Evolutionary conservation across 768 basidiomycete species (phyloP).

Genomic region (Mycena latifolia): DNA sequence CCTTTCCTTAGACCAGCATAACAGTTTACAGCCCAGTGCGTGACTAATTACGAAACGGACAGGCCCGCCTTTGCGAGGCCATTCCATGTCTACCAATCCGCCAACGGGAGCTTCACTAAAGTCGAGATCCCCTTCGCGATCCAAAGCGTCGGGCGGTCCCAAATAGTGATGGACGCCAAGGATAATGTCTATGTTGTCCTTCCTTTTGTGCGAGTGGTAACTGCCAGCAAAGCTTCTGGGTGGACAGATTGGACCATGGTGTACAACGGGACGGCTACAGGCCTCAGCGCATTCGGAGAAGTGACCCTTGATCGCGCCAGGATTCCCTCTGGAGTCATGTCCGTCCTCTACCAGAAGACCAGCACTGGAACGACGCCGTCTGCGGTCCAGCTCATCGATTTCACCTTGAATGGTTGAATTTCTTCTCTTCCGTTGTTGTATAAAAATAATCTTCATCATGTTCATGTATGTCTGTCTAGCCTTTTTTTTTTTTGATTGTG

Average conservation of each 20-base stretch:
- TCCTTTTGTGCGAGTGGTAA: slow-evolving; percentile 57
- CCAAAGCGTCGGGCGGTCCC: slow-evolving; percentile 58
- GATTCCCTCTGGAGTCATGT: slow-evolving; percentile 51
- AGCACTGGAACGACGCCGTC: slow-evolving; percentile 58
- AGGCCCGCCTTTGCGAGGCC: slow-evolving; percentile 51
- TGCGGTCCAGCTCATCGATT: slow-evolving; percentile 55
- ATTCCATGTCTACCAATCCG: slow-evolving; percentile 58
- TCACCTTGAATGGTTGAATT: slow-evolving; percentile 51
- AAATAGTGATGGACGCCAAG: slow-evolving; percentile 55
- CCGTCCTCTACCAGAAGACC: slow-evolving; percentile 57
- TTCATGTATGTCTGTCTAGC: too few relatives aligned
- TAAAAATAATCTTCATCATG: too few relatives aligned
- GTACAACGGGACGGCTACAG: slow-evolving; percentile 54
- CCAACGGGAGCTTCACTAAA: slow-evolving; percentile 57
- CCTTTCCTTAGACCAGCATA: background rate
- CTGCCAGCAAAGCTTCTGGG: slow-evolving; percentile 57
- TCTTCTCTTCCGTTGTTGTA: too few relatives aligned
- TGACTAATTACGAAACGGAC: slow-evolving; percentile 54
- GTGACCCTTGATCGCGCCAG: slow-evolving; percentile 58
- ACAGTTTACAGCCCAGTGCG: slow-evolving; percentile 48
- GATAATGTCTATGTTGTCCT: slow-evolving; percentile 61
- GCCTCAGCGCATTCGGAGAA: slow-evolving; percentile 60
- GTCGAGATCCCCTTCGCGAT: slow-evolving; percentile 60
- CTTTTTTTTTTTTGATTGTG: too few relatives aligned
- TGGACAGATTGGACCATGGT: slow-evolving; percentile 62